Evolutionary conservation across 164 flowering plant species (phyloP), one percentile per base, ranked within the genome.

Genomic region (Vitis rotundifolia): DNA sequence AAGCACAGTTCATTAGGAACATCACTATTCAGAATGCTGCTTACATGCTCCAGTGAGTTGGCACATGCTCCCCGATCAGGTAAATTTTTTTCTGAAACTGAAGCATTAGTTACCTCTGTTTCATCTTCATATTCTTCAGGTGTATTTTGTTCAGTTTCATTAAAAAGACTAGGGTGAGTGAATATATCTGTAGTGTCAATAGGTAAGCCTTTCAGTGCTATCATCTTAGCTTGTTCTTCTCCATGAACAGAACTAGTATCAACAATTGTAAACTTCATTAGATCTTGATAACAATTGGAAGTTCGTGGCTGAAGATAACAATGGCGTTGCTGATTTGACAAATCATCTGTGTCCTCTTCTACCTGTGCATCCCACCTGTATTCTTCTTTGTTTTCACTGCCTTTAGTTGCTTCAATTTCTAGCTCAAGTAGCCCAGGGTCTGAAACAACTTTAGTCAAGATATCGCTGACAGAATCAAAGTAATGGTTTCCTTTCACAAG

Each of bases 401-500:
- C 78, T 18, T 61, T 57, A 29, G 60, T 15, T 56, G 65, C 61
- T 9, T 73, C 71, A 62, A 15, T 28, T 28, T 67, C 72, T 18
- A 63, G 66, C 37, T 78, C 78, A 56, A 78, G 78, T 49, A 78
- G 62, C 26, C 61, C 50, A 2, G 81, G 78, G 11, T 78, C 68
- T 31, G 68, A 68, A 12, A 73, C 70, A 29, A 78, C 73, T 65
- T 78, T 71, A 16, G 44, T 78, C 64, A 78, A 61, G 9, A 78
- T 70, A 57, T 78, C 81, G 48, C 70, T 78, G 11, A 78, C 55
- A 51, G 76, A 74, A 55, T 74, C 78, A 61, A 68, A 75, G 49
- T 68, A 78, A 59, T 78, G 81, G 50, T 75, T 59, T 12, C 81
- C 81, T 72, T 78, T 78, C 63, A 70, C 72, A 54, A 74, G 77